Evolutionary conservation across 2,329 filamentous ascomycete species (phyloP).

Genomic region (Boeremia exigua): DNA sequence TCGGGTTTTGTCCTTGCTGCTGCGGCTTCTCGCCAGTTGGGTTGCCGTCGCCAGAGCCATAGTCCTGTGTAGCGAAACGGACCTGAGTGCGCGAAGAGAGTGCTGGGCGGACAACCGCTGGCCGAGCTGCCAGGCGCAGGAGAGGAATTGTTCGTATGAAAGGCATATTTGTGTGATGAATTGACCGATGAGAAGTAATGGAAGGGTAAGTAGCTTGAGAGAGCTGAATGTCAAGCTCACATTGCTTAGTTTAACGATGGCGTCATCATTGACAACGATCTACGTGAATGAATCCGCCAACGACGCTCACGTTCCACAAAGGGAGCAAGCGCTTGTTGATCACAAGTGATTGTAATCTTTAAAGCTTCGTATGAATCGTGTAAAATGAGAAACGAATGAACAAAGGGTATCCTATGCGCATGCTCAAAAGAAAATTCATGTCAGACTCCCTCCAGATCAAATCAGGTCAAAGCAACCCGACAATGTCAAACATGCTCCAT

Average conservation of each 20-base stretch:
- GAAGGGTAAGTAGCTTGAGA: background rate
- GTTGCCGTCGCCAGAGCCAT: constrained; percentile 52
- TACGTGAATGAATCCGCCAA: constrained; percentile 2
- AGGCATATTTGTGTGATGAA: constrained; percentile 32
- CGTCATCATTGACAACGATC: constrained; percentile 11
- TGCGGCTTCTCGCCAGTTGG: constrained; percentile 53
- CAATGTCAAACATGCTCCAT: constrained; percentile 12
- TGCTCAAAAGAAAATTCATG: background rate
- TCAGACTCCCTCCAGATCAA: background rate
- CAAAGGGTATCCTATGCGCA: constrained; percentile 15
- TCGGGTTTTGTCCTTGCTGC: constrained; percentile 49
- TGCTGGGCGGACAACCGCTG: constrained; percentile 30
- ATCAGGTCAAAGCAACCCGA: background rate
- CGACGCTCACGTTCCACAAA: constrained; percentile 10
- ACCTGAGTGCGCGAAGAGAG: constrained; percentile 37
- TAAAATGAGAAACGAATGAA: constrained; percentile 1
- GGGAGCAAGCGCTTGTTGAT: background rate
- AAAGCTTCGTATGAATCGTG: background rate
- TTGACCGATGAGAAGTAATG: background rate
- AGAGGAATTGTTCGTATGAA: constrained; percentile 38
- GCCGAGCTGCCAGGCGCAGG: constrained; percentile 36
- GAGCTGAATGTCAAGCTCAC: constrained; percentile 1
- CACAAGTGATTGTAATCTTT: background rate
- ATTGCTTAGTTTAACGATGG: background rate
- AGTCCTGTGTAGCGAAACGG: constrained; percentile 49